phyloP scores from a whole-genome alignment of 345 rosid genomes.

The Eucalyptus albens region DNA sequence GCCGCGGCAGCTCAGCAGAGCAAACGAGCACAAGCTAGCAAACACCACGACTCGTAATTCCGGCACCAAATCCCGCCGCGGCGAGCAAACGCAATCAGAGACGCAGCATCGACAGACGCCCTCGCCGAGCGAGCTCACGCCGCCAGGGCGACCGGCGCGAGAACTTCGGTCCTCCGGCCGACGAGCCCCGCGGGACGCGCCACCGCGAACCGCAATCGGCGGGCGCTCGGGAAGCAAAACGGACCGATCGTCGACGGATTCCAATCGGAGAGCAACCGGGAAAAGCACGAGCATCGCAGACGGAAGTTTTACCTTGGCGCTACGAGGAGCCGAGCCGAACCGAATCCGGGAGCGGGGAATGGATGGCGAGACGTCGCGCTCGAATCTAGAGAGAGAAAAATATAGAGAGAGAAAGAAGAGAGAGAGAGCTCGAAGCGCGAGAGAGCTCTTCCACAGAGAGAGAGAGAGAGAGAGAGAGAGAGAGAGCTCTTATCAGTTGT shows the following conservation, averaged over 20 bases:
- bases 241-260: neutral
- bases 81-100: neutral
- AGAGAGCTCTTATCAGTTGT: neutral
- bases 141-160: neutral
- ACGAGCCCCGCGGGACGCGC: neutral
- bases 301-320: neutral
- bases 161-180: neutral
- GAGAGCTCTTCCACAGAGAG: neutral
- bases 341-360: neutral
- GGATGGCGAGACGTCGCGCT: neutral
- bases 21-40: neutral
- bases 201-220: neutral
- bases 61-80: neutral
- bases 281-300: neutral
- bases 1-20: neutral
- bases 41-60: neutral
- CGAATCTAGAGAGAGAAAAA: neutral
- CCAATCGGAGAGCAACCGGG: neutral
- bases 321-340: neutral
- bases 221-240: neutral
- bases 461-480: neutral
- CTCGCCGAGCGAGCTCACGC: neutral
- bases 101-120: neutral
- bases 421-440: neutral
- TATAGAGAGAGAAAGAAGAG: neutral